A percentile compares a stretch with the other conserved stretches of the same genome.
Conservation (phyloP, 2,329 filamentous ascomycete genomes). For the Ceratocystis papillata region DNA sequence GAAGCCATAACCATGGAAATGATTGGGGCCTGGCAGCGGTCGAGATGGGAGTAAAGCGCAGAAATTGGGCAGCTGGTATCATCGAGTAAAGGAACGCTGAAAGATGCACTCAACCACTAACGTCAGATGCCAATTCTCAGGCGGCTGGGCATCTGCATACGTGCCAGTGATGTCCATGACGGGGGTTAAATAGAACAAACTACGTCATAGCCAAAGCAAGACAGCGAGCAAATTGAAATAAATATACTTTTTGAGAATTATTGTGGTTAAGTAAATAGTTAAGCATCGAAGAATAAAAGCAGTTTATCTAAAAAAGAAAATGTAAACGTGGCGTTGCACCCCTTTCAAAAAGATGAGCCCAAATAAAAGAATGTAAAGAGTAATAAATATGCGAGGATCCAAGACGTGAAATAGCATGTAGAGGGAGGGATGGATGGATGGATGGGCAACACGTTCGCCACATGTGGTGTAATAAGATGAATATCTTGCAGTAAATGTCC, state of each 20-base stretch:
- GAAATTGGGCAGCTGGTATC: slow-evolving; percentile 66
- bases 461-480: background rate
- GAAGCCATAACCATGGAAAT: slow-evolving; percentile 95
- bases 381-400: slow-evolving; percentile 9
- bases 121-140: no score
- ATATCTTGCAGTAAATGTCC: slow-evolving; percentile 3
- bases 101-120: background rate
- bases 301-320: slow-evolving; percentile 7
- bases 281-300: slow-evolving; percentile 11
- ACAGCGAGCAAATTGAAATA: background rate
- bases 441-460: background rate
- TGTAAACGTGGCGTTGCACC: slow-evolving; percentile 6
- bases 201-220: no score
- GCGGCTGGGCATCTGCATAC: background rate
- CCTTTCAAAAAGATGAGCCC: slow-evolving; percentile 13
- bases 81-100: slow-evolving; percentile 33
- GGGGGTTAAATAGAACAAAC: background rate
- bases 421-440: background rate
- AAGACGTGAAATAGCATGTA: background rate
- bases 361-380: slow-evolving; percentile 1
- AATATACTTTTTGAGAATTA: slow-evolving; percentile 13
- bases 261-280: slow-evolving; percentile 7
- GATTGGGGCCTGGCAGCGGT: slow-evolving; percentile 94
- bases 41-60: slow-evolving; percentile 82
- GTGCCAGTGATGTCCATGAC: background rate